Base-by-base conservation (phyloP, 1,284 basidiomycete species). In the Papiliotrema laurentii region DNA sequence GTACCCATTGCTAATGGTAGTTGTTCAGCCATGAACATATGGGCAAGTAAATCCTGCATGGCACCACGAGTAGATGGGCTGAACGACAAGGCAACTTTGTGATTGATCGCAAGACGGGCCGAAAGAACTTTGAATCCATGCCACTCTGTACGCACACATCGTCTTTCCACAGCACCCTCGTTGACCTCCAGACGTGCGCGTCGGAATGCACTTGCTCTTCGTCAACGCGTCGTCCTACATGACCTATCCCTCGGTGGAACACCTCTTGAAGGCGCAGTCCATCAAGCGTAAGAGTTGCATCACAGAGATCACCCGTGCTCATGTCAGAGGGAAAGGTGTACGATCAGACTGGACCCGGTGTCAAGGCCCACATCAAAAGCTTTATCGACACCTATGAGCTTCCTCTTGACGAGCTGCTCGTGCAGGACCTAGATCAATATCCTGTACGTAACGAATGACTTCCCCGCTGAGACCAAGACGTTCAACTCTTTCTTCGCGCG, bases 401-500 rank as follows among this genome's bases (percentile, higher is more conserved):
- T 37, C 67, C 81, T 10, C 64, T 79, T 3, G 75, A 79, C 45
- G 86, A 89, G 61, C 78, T 89, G 11, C 74, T 83, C 4, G 74
- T 85, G 25, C 79, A 84, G 3, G 82, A 87, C 60, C 67, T 84
- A 40, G 65, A 61, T 0, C 76, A 80, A 53, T 87, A 87, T 66
- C 74, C 68, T 7, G 73, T 72, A 30, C 33, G 70, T 59, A 28
- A 24, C 35, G 13, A 16, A 14, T 1, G 31, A 31, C 34, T 14
- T 31, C 10, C 9, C 3, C 46, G 4, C 40, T 28, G 10, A 45
- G 51, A 66, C 55, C 40, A 53, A 76, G 61, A 83, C 75, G 13
- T 90, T 92, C 77, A 92, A 91, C 71, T 79, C 86, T 22, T 91
- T 92, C 75, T 91, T 91, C 76, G 82, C 76, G 49, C 78, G 87